Percentiles rank a stretch among this genome's conserved stretches.
phyloP scores from a whole-genome alignment of 768 basidiomycete genomes.

The Cyathus striatus region DNA sequence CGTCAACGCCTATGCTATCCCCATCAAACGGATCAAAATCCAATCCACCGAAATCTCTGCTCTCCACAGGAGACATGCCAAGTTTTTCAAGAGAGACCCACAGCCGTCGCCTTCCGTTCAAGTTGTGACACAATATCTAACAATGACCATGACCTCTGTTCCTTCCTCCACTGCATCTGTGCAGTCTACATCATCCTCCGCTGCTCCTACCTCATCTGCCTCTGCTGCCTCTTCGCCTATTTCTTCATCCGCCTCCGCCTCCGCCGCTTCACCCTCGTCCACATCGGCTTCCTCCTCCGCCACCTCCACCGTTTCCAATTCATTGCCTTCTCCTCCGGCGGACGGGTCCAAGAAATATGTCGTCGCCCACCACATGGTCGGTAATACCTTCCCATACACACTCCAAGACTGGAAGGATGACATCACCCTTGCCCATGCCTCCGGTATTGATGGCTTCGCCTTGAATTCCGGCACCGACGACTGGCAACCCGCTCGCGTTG shows the following conservation, averaged over 20 bases:
- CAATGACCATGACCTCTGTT: not conserved
- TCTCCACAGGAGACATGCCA: not conserved
- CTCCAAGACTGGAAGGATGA: conserved; percentile 43
- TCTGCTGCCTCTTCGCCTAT: not conserved
- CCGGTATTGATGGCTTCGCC: conserved; percentile 66
- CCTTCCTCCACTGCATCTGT: not conserved
- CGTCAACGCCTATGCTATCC: conserved; percentile 11
- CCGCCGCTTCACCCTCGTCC: not conserved
- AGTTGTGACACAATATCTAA: not conserved
- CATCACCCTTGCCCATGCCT: conserved; percentile 47
- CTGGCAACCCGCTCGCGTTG: conserved; percentile 60
- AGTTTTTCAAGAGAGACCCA: not conserved
- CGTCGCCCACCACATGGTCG: conserved; percentile 59
- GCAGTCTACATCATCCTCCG: not conserved
- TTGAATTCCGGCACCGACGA: conserved; percentile 63
- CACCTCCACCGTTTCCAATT: conserved; percentile 5
- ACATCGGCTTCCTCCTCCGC: not conserved
- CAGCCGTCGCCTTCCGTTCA: conserved; percentile 1
- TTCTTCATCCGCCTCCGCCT: conserved; percentile 4
- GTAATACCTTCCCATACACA: conserved; percentile 63
- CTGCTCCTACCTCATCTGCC: not conserved
- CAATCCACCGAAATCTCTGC: not conserved
- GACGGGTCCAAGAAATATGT: conserved; percentile 37
- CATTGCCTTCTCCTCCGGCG: conserved; percentile 8
- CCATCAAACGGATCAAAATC: conserved; percentile 11